Evolutionary conservation across 176 grass and related monocot species (phyloP).

Genomic region (Puccinellia tenuiflora): DNA sequence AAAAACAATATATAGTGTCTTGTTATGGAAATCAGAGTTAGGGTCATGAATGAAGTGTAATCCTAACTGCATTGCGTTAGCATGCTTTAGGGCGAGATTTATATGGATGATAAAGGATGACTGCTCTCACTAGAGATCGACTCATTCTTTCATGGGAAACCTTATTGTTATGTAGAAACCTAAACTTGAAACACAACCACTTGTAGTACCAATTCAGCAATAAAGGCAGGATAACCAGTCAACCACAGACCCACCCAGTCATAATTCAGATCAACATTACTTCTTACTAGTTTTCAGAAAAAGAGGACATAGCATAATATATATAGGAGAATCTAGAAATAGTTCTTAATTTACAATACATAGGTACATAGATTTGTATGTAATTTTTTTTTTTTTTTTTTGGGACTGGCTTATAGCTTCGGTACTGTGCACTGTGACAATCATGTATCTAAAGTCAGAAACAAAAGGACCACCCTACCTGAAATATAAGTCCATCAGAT

Average conservation of each 20-base stretch:
- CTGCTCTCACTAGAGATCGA: background rate
- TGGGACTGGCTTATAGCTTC: background rate
- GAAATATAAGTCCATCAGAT: conserved; percentile 99
- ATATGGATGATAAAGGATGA: background rate
- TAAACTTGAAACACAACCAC: conserved; percentile 8
- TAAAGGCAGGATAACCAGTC: background rate
- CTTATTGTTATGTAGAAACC: background rate
- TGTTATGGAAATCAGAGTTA: background rate
- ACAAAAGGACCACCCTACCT: conserved; percentile 43
- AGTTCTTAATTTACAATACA: background rate
- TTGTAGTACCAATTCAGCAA: background rate
- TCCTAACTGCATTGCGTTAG: background rate
- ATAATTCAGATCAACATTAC: background rate
- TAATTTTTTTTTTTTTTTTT: background rate
- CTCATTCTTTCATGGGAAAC: background rate
- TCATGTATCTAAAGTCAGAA: background rate
- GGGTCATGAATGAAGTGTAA: background rate
- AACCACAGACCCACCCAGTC: background rate
- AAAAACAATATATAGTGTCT: background rate
- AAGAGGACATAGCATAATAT: background rate
- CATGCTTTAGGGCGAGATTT: background rate
- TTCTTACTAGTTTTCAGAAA: background rate
- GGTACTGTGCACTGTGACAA: background rate
- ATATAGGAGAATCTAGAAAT: background rate
- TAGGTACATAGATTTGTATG: background rate